Evolutionary conservation across 306 rosid genomes (phyloP).

Genomic region (Clitoria ternatea): DNA sequence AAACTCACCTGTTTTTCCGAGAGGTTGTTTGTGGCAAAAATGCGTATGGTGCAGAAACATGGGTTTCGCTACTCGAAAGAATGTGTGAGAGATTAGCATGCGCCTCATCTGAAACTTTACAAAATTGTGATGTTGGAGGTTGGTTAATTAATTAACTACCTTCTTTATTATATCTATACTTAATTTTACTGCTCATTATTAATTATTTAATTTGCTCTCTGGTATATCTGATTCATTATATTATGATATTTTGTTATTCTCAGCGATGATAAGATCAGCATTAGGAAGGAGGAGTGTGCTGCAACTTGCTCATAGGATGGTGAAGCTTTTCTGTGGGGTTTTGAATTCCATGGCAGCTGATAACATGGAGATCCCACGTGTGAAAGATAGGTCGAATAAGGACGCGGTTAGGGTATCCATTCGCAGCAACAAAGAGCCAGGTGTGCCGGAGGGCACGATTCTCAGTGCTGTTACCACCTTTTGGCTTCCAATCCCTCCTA

Average conservation of each 20-base stretch:
- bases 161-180: background rate
- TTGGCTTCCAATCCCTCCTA: slow-evolving; percentile 50
- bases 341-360: slow-evolving; percentile 50
- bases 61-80: slow-evolving; percentile 63
- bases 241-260: background rate
- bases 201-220: background rate
- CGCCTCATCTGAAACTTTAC: slow-evolving; percentile 1
- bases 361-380: slow-evolving; percentile 40
- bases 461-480: slow-evolving; percentile 49
- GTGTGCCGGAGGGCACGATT: slow-evolving; percentile 46
- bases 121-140: slow-evolving; percentile 35
- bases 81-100: slow-evolving; percentile 53
- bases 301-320: slow-evolving; percentile 56
- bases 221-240: background rate
- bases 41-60: slow-evolving; percentile 68
- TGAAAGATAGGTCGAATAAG: slow-evolving; percentile 31
- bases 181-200: background rate
- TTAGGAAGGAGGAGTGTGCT: slow-evolving; percentile 41
- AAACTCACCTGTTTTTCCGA: slow-evolving; percentile 42
- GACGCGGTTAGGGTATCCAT: slow-evolving; percentile 39
- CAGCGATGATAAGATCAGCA: slow-evolving; percentile 32
- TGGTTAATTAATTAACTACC: too few relatives aligned
- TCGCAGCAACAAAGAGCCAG: slow-evolving; percentile 27
- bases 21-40: slow-evolving; percentile 31
- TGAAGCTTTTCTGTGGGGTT: slow-evolving; percentile 43